These are phyloP conservation scores for Punctularia strigosozonata DNA, from an alignment of 768 basidiomycete species.

Conservation along the genomic window DNA sequence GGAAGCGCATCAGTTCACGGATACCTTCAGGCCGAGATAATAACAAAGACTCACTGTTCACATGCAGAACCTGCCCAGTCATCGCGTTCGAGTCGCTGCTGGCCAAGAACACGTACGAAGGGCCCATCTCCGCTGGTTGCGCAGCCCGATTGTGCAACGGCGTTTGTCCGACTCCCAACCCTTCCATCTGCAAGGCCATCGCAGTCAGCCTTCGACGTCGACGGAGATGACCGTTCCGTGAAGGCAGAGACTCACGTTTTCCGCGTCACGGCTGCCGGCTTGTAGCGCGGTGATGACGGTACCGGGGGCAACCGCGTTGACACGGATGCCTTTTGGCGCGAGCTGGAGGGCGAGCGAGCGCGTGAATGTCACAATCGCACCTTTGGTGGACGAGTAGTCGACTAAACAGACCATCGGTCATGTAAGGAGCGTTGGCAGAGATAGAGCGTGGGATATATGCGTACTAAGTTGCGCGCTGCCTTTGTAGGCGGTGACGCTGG, in stretches of 20 bases:
- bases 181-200: constrained; percentile 49
- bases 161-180: constrained; percentile 33
- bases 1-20: too few species aligned
- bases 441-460: too few species aligned
- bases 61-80: neutral
- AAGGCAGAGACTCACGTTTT: too few species aligned
- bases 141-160: constrained; percentile 38
- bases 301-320: constrained; percentile 26
- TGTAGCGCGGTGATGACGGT: constrained; percentile 50
- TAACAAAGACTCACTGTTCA: constrained; percentile 1
- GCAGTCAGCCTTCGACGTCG: too few species aligned
- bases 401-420: too few species aligned
- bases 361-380: constrained; percentile 46
- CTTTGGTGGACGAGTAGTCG: constrained; percentile 51
- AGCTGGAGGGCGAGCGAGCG: constrained; percentile 41
- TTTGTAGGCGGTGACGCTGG: constrained; percentile 43
- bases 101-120: constrained; percentile 45
- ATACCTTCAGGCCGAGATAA: too few species aligned
- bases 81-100: constrained; percentile 13
- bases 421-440: too few species aligned
- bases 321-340: constrained; percentile 36
- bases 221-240: too few species aligned
- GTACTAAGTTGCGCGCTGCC: too few species aligned
- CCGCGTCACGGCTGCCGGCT: constrained; percentile 37
- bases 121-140: constrained; percentile 41